Evolutionary conservation across 306 rosid genomes (phyloP).

Genomic region (Lithocarpus polystachyus): DNA sequence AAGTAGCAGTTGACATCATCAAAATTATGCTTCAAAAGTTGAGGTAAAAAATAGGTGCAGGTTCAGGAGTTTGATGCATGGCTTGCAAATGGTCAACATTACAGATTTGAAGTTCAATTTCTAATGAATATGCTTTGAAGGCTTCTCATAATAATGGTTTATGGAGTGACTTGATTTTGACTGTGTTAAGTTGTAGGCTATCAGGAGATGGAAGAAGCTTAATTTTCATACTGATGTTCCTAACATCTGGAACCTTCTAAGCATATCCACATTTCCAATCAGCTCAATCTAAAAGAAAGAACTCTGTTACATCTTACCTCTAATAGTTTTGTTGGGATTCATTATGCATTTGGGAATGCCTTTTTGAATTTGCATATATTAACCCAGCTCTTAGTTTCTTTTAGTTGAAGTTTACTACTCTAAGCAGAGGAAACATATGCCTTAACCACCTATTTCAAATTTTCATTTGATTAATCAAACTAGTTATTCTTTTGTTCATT

Average conservation of each 20-base stretch:
- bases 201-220: too few species aligned
- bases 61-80: not conserved
- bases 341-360: conserved; percentile 65
- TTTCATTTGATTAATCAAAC: too few species aligned
- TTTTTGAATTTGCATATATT: conserved; percentile 65
- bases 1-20: conserved; percentile 37
- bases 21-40: conserved; percentile 52
- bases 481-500: too few species aligned
- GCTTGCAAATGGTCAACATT: conserved; percentile 18
- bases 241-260: too few species aligned
- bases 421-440: too few species aligned
- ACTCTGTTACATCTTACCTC: too few species aligned
- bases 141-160: conserved; percentile 43
- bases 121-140: conserved; percentile 55
- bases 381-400: conserved; percentile 93
- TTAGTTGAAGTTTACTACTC: conserved; percentile 78
- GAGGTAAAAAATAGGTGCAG: conserved; percentile 26
- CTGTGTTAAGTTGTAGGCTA: conserved; percentile 28
- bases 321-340: conserved; percentile 74
- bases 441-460: too few species aligned
- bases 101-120: conserved; percentile 24
- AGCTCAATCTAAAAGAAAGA: too few species aligned
- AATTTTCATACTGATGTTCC: too few species aligned
- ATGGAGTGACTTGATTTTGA: conserved; percentile 52
- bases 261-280: too few species aligned